Percentiles rank a stretch among this genome's conserved stretches.
phyloP scores from a whole-genome alignment of 148 eudicot species.

The Chenopodium album region DNA sequence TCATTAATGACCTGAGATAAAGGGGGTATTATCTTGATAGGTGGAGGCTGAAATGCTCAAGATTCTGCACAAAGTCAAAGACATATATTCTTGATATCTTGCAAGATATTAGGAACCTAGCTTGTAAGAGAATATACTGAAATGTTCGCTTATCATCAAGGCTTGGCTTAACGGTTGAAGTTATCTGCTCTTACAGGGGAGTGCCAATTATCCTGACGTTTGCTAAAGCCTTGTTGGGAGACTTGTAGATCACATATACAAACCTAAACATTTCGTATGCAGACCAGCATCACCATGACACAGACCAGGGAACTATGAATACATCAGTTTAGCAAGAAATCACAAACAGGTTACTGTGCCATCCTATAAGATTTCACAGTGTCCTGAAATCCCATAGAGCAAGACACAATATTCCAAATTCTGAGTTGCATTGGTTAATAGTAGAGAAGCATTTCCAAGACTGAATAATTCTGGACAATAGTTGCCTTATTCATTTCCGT shows the following conservation, averaged over 20 bases:
- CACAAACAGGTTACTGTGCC: background rate
- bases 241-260: background rate
- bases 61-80: background rate
- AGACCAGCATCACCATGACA: no score
- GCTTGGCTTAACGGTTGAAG: no score
- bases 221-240: background rate
- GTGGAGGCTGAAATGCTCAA: background rate
- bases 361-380: background rate
- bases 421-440: no score
- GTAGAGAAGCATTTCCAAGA: background rate
- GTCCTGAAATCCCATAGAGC: background rate
- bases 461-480: background rate
- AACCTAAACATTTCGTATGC: background rate
- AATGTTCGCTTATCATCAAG: background rate
- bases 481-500: background rate
- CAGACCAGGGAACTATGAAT: no score
- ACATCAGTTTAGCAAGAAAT: background rate
- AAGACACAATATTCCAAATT: background rate
- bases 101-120: background rate
- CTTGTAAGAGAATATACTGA: background rate
- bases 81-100: background rate
- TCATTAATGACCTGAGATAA: no score
- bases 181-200: background rate
- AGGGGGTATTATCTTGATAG: no score
- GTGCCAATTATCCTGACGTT: background rate